A percentile compares a stretch with the other conserved stretches of the same genome.
Evolutionary conservation across 202 grass and related monocot genomes (phyloP).

Genomic region (Dendrocalamus latiflorus): DNA sequence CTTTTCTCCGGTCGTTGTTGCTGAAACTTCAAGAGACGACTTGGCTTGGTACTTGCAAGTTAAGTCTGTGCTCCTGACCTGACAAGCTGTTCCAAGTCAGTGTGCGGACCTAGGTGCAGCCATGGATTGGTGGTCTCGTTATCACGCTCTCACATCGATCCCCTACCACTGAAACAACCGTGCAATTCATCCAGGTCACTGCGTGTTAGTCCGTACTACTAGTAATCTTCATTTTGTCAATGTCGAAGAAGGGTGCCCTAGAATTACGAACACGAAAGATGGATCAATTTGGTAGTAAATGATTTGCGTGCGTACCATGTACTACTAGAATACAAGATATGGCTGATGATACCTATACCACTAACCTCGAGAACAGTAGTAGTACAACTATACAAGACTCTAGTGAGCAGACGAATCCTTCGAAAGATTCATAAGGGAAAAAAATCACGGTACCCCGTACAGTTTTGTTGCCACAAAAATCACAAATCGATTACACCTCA

Average conservation of each 20-base stretch:
- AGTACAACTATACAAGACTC: not conserved
- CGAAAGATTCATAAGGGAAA: not conserved
- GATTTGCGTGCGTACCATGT: no score
- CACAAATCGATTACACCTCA: not conserved
- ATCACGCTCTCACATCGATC: not conserved
- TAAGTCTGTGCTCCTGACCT: not conserved
- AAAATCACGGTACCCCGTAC: not conserved
- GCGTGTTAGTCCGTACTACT: not conserved
- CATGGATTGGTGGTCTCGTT: not conserved
- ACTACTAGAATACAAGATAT: no score
- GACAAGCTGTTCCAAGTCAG: not conserved
- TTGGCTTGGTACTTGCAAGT: not conserved
- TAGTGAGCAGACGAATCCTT: not conserved
- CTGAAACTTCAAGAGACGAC: not conserved
- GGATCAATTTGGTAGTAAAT: no score
- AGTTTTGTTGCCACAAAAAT: not conserved
- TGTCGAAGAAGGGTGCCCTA: no score
- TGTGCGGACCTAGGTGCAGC: not conserved
- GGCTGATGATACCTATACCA: no score
- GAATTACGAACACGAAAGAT: no score
- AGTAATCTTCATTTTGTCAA: no score
- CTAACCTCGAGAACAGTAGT: no score
- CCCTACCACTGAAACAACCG: not conserved
- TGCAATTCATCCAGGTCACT: not conserved
- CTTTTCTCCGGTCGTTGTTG: not conserved